These are phyloP conservation scores for Primulina huaijiensis DNA, from an alignment of 257 asterid species.

Conservation along the genomic window DNA sequence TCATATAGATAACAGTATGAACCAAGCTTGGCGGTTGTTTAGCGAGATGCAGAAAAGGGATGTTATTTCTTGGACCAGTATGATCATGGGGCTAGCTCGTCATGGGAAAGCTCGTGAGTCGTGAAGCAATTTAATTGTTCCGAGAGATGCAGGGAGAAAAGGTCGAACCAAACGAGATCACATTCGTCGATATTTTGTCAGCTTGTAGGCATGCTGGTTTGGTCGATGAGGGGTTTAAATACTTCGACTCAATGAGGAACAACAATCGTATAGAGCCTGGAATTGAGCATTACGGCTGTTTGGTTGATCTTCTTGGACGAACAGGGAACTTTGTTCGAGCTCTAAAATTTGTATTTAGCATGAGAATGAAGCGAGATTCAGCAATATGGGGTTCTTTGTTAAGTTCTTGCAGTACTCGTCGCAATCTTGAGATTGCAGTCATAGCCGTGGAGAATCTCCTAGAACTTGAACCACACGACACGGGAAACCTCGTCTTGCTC, in stretches of 20 bases:
- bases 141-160: constrained; percentile 45
- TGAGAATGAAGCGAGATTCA: constrained; percentile 64
- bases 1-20: too few relatives aligned
- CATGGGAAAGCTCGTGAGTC: constrained; percentile 73
- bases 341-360: constrained; percentile 42
- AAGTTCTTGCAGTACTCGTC: constrained; percentile 62
- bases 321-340: constrained; percentile 66
- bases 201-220: constrained; percentile 84
- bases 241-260: constrained; percentile 54
- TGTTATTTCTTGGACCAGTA: constrained; percentile 73
- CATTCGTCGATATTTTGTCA: constrained; percentile 66
- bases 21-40: constrained; percentile 59
- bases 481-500: constrained; percentile 59
- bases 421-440: constrained; percentile 58
- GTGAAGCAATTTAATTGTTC: constrained; percentile 53
- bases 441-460: constrained; percentile 54
- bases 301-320: constrained; percentile 67
- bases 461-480: constrained; percentile 68
- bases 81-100: constrained; percentile 69
- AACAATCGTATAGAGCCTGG: constrained; percentile 49
- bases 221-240: constrained; percentile 49
- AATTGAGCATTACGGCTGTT: constrained; percentile 70
- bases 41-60: constrained; percentile 44
- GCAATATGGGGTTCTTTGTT: constrained; percentile 81
- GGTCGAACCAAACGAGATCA: constrained; percentile 64